Conservation (phyloP, 495 filamentous ascomycete genomes). For the Xylaria palmicola region DNA sequence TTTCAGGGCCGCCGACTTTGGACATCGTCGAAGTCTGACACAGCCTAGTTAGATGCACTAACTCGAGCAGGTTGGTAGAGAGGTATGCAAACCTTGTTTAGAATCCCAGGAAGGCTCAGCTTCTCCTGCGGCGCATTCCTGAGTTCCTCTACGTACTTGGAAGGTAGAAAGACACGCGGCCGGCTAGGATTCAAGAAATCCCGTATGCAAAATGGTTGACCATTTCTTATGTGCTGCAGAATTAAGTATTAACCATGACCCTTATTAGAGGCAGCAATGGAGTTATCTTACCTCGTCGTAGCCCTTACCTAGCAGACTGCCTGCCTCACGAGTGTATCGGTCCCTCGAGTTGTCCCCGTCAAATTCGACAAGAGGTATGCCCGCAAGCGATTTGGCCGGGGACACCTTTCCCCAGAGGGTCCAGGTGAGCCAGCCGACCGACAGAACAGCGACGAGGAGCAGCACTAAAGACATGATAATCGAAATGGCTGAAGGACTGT, state of each 20-base stretch:
- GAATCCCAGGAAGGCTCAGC: constrained; percentile 5
- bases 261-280: neutral
- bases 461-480: neutral
- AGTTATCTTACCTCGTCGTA: constrained; percentile 6
- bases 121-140: constrained; percentile 13
- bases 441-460: neutral
- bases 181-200: constrained; percentile 6
- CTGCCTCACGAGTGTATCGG: neutral
- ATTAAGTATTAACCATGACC: neutral
- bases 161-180: constrained; percentile 10
- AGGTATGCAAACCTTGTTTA: neutral
- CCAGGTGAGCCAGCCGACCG: constrained; percentile 1
- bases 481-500: neutral
- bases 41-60: neutral
- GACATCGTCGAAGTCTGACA: constrained; percentile 5
- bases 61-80: neutral
- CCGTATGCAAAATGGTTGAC: constrained; percentile 12
- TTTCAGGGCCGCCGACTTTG: constrained; percentile 3
- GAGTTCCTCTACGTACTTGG: constrained; percentile 10
- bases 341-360: constrained; percentile 10
- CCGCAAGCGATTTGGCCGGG: constrained; percentile 6
- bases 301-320: constrained; percentile 6
- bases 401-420: constrained; percentile 10
- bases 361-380: constrained; percentile 12
- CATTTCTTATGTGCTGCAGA: constrained; percentile 11